Evolutionary conservation across 257 asterid species (phyloP).

Genomic region (Pogostemon cablin): DNA sequence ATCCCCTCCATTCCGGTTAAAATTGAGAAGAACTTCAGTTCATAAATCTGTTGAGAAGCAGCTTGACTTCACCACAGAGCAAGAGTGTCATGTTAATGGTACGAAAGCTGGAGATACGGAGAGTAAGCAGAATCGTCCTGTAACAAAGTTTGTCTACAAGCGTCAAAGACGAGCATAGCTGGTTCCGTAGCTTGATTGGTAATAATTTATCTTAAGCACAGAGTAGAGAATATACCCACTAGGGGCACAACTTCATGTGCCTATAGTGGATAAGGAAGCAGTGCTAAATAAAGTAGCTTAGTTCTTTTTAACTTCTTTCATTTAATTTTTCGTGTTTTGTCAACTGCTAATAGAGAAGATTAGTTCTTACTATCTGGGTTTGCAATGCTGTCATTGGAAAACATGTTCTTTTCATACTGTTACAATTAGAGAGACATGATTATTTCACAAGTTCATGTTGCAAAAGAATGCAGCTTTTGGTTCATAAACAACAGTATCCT

Average conservation of each 20-base stretch:
- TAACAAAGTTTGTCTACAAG: slow-evolving; percentile 51
- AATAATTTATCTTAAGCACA: neutral
- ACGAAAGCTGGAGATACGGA: slow-evolving; percentile 45
- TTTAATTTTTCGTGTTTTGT: slow-evolving; percentile 4
- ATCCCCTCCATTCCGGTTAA: slow-evolving; percentile 89
- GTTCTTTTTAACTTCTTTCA: neutral
- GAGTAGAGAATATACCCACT: neutral
- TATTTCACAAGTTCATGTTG: too few species aligned
- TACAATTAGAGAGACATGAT: too few species aligned
- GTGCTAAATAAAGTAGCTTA: neutral
- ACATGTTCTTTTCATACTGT: too few species aligned
- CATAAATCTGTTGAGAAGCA: slow-evolving; percentile 87
- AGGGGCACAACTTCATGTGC: too few species aligned
- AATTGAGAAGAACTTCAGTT: slow-evolving; percentile 66
- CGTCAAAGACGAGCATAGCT: slow-evolving; percentile 58
- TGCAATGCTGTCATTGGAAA: too few species aligned
- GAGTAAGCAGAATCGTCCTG: slow-evolving; percentile 48
- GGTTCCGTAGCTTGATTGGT: slow-evolving; percentile 20
- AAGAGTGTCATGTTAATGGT: slow-evolving; percentile 33
- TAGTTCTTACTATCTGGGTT: neutral
- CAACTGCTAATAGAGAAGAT: neutral
- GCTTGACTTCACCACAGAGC: slow-evolving; percentile 71
- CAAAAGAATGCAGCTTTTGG: too few species aligned
- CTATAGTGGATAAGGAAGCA: too few species aligned
- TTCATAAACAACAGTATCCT: too few species aligned